Evolutionary conservation across 2,329 filamentous ascomycete species (phyloP).

Genomic region (Myrmaecium sp.): DNA sequence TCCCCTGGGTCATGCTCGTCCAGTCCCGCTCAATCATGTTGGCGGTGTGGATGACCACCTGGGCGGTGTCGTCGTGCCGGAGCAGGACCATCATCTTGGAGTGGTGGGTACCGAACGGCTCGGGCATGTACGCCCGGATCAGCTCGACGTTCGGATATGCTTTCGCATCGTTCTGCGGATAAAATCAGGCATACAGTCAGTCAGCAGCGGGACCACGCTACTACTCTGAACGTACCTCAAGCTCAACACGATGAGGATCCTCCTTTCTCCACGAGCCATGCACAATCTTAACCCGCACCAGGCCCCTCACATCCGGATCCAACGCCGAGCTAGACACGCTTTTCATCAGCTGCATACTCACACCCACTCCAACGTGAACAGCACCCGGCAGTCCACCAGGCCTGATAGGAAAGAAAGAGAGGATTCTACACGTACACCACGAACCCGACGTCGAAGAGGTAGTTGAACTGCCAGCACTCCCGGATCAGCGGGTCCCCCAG

Average conservation of each 20-base stretch:
- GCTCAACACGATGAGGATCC: slow-evolving; percentile 36
- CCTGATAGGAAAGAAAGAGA: background rate
- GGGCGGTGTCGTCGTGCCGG: slow-evolving; percentile 56
- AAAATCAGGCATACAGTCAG: background rate
- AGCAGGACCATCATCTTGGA: slow-evolving; percentile 79
- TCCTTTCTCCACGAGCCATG: slow-evolving; percentile 55
- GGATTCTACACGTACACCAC: slow-evolving; percentile 28
- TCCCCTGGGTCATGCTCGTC: slow-evolving; percentile 72
- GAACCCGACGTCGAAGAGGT: slow-evolving; percentile 45
- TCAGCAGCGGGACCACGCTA: background rate
- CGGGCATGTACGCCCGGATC: slow-evolving; percentile 61
- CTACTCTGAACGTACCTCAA: slow-evolving; percentile 35
- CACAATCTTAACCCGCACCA: slow-evolving; percentile 40
- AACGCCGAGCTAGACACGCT: slow-evolving; percentile 25
- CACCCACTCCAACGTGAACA: no score
- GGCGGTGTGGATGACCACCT: slow-evolving; percentile 73
- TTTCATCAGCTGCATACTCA: no score
- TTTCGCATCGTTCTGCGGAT: slow-evolving; percentile 39
- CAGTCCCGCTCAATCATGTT: slow-evolving; percentile 85
- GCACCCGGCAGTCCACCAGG: no score
- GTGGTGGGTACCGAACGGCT: slow-evolving; percentile 74
- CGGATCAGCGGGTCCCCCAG: slow-evolving; percentile 58
- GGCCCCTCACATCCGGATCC: slow-evolving; percentile 35
- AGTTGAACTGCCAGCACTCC: slow-evolving; percentile 58
- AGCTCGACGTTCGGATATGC: slow-evolving; percentile 51